Conservation (phyloP, 495 filamentous ascomycete species). For the Aspergillus sparsus region DNA sequence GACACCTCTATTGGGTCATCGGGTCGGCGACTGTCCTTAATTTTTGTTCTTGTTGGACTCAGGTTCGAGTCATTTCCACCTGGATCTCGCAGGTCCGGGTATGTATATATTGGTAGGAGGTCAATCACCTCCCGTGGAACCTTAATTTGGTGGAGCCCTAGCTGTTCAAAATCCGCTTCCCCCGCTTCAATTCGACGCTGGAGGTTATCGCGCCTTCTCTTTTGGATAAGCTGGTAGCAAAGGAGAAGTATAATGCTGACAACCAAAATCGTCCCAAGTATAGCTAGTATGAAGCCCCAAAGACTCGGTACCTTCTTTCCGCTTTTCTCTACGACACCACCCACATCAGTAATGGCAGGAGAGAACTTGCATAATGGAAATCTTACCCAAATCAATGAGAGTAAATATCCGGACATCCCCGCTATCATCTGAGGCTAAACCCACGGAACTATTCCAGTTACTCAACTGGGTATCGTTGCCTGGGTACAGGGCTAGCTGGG, state of each 20-base stretch:
- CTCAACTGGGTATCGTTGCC: slow-evolving; percentile 59
- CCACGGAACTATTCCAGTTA: slow-evolving; percentile 44
- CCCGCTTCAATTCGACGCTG: slow-evolving; percentile 69
- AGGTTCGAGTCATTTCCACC: slow-evolving; percentile 15
- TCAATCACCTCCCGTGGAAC: slow-evolving; percentile 70
- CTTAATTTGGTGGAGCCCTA: slow-evolving; percentile 74
- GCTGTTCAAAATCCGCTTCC: slow-evolving; percentile 75
- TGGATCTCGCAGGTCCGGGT: slow-evolving; percentile 48
- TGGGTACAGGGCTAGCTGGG: slow-evolving; percentile 72
- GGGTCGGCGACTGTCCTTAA: background rate
- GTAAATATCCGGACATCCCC: slow-evolving; percentile 61
- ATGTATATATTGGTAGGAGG: slow-evolving; percentile 72
- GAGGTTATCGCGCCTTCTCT: slow-evolving; percentile 61
- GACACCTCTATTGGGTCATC: background rate
- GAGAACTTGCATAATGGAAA: slow-evolving; percentile 13
- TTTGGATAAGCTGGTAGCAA: slow-evolving; percentile 73
- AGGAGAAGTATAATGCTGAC: slow-evolving; percentile 65
- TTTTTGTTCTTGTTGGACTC: no score
- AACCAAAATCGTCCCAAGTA: slow-evolving; percentile 69
- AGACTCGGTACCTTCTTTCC: slow-evolving; percentile 56
- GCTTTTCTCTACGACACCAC: slow-evolving; percentile 18
- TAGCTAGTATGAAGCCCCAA: slow-evolving; percentile 82
- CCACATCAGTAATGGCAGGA: no score
- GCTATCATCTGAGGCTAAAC: slow-evolving; percentile 45
- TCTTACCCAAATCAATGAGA: slow-evolving; percentile 60